Evolutionary conservation across 306 rosid genomes (phyloP).

Genomic region (Quercus mongolica): DNA sequence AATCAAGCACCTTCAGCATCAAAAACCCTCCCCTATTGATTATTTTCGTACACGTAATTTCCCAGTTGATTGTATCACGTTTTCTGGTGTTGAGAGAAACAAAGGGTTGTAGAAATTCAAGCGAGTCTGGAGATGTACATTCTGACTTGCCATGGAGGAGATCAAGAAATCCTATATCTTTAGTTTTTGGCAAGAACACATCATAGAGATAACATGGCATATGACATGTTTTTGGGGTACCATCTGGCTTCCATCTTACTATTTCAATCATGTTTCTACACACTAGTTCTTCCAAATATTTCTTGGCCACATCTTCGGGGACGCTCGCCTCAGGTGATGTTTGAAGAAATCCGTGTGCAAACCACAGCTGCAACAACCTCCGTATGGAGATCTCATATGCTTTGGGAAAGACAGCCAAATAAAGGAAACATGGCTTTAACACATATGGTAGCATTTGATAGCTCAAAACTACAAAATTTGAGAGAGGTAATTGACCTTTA

Average conservation of each 20-base stretch:
- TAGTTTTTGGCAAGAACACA: neutral
- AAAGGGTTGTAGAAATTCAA: neutral
- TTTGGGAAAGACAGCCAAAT: conserved; percentile 7
- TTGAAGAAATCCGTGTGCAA: conserved; percentile 5
- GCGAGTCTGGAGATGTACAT: neutral
- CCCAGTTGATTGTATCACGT: neutral
- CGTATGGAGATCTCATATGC: conserved; percentile 1
- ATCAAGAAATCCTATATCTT: neutral
- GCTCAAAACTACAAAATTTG: neutral
- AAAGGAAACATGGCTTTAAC: neutral
- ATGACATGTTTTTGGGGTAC: conserved; percentile 11
- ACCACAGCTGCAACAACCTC: conserved; percentile 9
- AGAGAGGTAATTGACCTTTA: neutral
- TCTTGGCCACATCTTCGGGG: neutral
- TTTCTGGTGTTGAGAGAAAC: conserved; percentile 8
- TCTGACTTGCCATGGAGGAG: neutral
- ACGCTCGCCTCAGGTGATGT: neutral
- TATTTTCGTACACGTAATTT: neutral
- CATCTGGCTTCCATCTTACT: neutral
- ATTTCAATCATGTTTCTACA: too few relatives aligned
- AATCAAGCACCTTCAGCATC: conserved; percentile 20
- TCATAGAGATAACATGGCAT: neutral
- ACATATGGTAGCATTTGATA: neutral
- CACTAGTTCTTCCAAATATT: too few relatives aligned
- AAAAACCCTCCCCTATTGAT: neutral